phyloP scores from a whole-genome alignment of 495 filamentous ascomycete species.

The Penicillium antarcticum region DNA sequence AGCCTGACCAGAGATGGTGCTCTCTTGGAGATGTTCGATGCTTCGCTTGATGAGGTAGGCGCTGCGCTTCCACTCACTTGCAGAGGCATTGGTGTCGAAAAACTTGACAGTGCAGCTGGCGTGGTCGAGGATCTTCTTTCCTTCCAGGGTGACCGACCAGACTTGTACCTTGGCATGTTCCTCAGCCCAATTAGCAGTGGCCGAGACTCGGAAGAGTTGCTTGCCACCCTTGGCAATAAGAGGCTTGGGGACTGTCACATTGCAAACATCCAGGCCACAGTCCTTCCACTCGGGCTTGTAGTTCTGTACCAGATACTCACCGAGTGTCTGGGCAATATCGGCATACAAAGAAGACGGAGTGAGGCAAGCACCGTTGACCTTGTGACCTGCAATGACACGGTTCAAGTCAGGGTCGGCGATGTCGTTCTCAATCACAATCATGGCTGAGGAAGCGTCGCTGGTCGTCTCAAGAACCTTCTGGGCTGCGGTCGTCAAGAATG shows the following conservation, averaged over 20 bases:
- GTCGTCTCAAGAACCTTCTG: constrained; percentile 54
- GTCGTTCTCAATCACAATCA: constrained; percentile 65
- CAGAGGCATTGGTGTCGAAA: constrained; percentile 26
- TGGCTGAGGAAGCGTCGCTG: constrained; percentile 50
- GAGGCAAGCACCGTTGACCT: constrained; percentile 62
- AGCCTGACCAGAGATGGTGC: constrained; percentile 48
- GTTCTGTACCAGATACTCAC: constrained; percentile 62
- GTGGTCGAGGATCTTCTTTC: constrained; percentile 49
- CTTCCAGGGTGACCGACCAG: constrained; percentile 41
- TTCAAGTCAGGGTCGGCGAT: constrained; percentile 58
- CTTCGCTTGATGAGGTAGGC: constrained; percentile 46
- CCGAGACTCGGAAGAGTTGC: constrained; percentile 43
- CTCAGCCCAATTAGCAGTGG: constrained; percentile 33
- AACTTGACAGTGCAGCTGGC: constrained; percentile 47
- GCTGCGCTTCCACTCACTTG: constrained; percentile 44
- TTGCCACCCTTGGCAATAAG: constrained; percentile 59
- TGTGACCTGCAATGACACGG: constrained; percentile 63
- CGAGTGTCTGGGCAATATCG: constrained; percentile 74
- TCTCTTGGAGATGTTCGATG: constrained; percentile 45
- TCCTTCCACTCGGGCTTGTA: constrained; percentile 50
- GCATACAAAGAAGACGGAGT: constrained; percentile 65
- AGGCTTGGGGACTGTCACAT: constrained; percentile 68
- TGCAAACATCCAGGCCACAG: constrained; percentile 56
- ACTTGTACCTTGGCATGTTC: constrained; percentile 29
- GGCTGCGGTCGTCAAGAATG: constrained; percentile 38